Evolutionary conservation across 1,284 basidiomycete genomes (phyloP).

Genomic region (Tilletia walkeri): DNA sequence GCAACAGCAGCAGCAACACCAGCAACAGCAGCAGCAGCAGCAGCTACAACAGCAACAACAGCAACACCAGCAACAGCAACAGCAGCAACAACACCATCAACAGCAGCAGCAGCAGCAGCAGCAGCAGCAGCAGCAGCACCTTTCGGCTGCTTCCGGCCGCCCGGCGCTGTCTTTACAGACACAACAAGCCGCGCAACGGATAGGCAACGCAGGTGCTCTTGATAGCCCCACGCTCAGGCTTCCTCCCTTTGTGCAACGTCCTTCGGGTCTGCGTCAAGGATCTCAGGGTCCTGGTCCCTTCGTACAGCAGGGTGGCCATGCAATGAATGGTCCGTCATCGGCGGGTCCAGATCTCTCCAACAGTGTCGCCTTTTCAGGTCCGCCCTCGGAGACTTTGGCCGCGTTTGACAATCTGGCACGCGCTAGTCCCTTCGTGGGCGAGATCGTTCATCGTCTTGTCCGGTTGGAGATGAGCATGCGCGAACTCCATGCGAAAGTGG

Average conservation of each 20-base stretch:
- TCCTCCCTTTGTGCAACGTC: neutral
- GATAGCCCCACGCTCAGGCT: slow-evolving; percentile 12
- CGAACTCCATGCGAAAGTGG: slow-evolving; percentile 73
- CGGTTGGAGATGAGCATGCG: slow-evolving; percentile 70
- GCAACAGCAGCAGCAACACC: neutral
- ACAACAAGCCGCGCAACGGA: neutral
- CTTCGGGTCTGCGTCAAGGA: slow-evolving; percentile 3
- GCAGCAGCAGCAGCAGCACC: slow-evolving; percentile 1
- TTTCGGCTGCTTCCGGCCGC: neutral
- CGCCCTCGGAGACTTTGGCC: slow-evolving; percentile 46
- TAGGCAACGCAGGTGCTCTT: neutral
- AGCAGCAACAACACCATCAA: neutral
- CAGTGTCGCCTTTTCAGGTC: slow-evolving; percentile 8
- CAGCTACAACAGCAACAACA: neutral
- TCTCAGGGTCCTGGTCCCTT: neutral
- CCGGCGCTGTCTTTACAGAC: slow-evolving; percentile 8
- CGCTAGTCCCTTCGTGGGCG: slow-evolving; percentile 65
- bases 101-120: too few species aligned
- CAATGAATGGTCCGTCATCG: neutral
- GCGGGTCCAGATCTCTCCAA: too few species aligned
- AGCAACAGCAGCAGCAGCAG: neutral
- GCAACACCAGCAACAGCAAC: neutral
- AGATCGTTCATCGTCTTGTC: slow-evolving; percentile 71
- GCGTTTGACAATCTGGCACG: neutral
- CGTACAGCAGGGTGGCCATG: neutral